Conservation (phyloP, 257 asterid species). For the Verbascum thapsus region DNA sequence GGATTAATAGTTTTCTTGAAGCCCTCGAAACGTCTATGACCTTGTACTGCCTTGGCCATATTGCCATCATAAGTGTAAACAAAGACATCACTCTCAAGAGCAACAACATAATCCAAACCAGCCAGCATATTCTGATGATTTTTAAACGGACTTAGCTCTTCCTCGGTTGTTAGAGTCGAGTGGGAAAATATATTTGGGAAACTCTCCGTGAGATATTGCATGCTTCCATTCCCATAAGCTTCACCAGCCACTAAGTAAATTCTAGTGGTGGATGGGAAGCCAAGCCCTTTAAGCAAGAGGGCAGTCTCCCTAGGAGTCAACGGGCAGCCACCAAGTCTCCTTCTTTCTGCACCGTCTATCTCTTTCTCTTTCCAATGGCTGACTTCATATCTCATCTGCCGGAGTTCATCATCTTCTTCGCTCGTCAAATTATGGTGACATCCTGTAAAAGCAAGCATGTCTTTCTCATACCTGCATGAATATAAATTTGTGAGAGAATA, state of each 20-base stretch:
- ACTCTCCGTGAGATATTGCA: slow-evolving; percentile 72
- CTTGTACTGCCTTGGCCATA: slow-evolving; percentile 99
- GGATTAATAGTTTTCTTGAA: slow-evolving; percentile 89
- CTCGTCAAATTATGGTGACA: slow-evolving; percentile 86
- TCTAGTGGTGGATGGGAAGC: slow-evolving; percentile 70
- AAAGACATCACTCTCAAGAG: slow-evolving; percentile 82
- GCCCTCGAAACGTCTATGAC: slow-evolving; percentile 86
- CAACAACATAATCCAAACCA: slow-evolving; percentile 90
- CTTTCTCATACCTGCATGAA: slow-evolving; percentile 96
- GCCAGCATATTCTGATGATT: slow-evolving; percentile 97
- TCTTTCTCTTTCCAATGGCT: slow-evolving; percentile 99
- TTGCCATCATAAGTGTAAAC: slow-evolving; percentile 93
- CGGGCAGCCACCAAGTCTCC: slow-evolving; percentile 91
- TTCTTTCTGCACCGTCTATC: slow-evolving; percentile 74
- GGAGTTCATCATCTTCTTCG: slow-evolving; percentile 85
- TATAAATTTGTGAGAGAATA: too few relatives aligned
- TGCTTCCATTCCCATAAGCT: slow-evolving; percentile 92
- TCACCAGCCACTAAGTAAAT: slow-evolving; percentile 95
- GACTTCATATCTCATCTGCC: slow-evolving; percentile 79
- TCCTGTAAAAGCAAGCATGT: slow-evolving; percentile 98
- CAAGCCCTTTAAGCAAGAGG: slow-evolving; percentile 83
- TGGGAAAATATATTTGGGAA: slow-evolving; percentile 82
- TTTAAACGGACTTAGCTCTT: slow-evolving; percentile 65
- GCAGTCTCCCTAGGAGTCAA: slow-evolving; percentile 95
- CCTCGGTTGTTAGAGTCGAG: slow-evolving; percentile 68